Conservation (phyloP, 2,329 filamentous ascomycete species). For the Calonectria montana region DNA sequence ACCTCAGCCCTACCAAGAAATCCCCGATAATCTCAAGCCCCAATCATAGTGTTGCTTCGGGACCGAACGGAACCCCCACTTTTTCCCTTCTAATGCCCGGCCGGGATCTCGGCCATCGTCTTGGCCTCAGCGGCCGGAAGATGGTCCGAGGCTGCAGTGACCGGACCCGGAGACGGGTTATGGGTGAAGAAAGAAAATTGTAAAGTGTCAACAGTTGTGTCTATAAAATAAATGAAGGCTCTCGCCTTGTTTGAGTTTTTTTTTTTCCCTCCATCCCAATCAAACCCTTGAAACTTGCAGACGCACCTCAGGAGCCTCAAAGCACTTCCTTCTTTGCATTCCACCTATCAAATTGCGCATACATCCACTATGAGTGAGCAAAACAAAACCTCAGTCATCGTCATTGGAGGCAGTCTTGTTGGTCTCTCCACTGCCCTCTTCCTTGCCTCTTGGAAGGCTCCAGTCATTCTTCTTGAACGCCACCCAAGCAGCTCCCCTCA, state of each 20-base stretch:
- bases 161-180: neutral
- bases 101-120: neutral
- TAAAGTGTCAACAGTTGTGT: neutral
- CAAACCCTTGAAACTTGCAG: neutral
- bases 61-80: constrained; percentile 2
- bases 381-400: constrained; percentile 43
- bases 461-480: constrained; percentile 51
- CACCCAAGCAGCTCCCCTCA: constrained; percentile 49
- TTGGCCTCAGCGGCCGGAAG: neutral
- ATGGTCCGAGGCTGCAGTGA: neutral
- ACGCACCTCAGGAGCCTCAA: neutral
- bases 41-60: neutral
- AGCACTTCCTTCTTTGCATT: neutral
- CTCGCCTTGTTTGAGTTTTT: neutral
- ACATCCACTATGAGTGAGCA: neutral
- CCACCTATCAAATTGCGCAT: neutral
- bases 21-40: neutral
- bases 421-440: constrained; percentile 53
- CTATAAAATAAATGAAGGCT: neutral
- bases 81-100: neutral
- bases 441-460: constrained; percentile 45
- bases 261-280: neutral
- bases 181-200: neutral
- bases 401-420: constrained; percentile 54
- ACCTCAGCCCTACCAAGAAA: neutral